phyloP scores from a whole-genome alignment of 2,329 filamentous ascomycete species.

The Diaporthe sp. region DNA sequence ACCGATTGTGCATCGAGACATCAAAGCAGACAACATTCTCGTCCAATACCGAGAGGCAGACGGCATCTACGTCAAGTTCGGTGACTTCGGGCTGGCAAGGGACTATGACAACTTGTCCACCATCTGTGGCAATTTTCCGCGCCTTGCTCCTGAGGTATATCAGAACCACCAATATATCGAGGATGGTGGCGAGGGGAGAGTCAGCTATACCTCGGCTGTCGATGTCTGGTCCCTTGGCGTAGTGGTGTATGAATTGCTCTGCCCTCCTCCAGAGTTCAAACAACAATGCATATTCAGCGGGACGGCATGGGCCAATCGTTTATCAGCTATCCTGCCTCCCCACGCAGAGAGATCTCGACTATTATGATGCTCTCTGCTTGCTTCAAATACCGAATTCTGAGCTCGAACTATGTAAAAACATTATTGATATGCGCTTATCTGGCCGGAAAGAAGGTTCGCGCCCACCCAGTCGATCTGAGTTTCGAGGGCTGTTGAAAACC shows the following conservation, averaged over 20 bases:
- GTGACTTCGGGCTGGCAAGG: not conserved
- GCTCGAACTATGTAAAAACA: no score
- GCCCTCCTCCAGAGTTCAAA: not conserved
- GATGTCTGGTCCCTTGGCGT: conserved; percentile 32
- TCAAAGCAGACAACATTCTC: conserved; percentile 34
- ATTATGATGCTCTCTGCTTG: no score
- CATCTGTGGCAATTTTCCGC: not conserved
- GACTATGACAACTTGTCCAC: not conserved
- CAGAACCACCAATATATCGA: not conserved
- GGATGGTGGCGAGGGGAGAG: not conserved
- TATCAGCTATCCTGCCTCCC: no score
- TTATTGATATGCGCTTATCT: no score
- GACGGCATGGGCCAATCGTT: no score
- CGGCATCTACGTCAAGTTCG: conserved; percentile 18
- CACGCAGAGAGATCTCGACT: no score
- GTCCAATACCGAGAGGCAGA: conserved; percentile 21
- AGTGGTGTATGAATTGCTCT: conserved; percentile 32
- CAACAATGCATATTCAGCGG: not conserved
- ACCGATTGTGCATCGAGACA: conserved; percentile 34
- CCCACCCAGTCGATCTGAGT: no score
- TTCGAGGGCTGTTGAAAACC: no score
- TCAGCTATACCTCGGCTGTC: conserved; percentile 21
- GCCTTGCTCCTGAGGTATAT: not conserved
- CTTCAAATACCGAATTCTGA: no score
- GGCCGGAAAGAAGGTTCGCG: no score